Evolutionary conservation across 805 yeast genomes (phyloP).

Genomic region (Candida orba): DNA sequence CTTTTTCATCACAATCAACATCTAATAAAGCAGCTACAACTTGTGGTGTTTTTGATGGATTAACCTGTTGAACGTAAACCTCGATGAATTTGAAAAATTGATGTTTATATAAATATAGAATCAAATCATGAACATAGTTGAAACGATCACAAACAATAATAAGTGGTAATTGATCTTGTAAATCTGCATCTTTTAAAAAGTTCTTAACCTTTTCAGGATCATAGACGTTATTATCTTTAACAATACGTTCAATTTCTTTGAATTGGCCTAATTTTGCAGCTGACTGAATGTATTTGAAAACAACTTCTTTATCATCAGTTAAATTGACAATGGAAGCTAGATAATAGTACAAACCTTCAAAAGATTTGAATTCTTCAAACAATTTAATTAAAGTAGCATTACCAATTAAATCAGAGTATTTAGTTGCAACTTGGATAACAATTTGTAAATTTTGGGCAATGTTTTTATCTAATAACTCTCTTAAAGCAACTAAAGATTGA

Average conservation of each 20-base stretch:
- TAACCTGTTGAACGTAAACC: slow-evolving; percentile 96
- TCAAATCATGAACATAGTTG: slow-evolving; percentile 86
- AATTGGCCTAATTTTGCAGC: slow-evolving; percentile 87
- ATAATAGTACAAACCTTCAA: slow-evolving; percentile 92
- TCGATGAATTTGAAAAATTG: slow-evolving; percentile 95
- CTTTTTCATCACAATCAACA: slow-evolving; percentile 92
- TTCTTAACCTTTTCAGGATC: slow-evolving; percentile 97
- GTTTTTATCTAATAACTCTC: slow-evolving; percentile 75
- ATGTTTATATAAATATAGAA: slow-evolving; percentile 89
- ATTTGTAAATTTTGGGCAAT: slow-evolving; percentile 85
- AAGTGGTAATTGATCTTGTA: slow-evolving; percentile 93
- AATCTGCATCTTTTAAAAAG: slow-evolving; percentile 87
- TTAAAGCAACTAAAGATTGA: slow-evolving; percentile 81
- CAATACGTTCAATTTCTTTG: slow-evolving; percentile 93
- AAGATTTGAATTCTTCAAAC: slow-evolving; percentile 88
- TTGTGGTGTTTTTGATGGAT: slow-evolving; percentile 92
- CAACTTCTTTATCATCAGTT: slow-evolving; percentile 91
- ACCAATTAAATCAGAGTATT: slow-evolving; percentile 90
- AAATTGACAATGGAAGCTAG: slow-evolving; percentile 88
- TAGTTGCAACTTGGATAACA: slow-evolving; percentile 93
- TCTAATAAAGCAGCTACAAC: slow-evolving; percentile 94
- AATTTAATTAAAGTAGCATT: slow-evolving; percentile 76
- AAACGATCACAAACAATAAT: slow-evolving; percentile 94
- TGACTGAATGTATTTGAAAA: slow-evolving; percentile 90
- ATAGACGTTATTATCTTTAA: slow-evolving; percentile 87